Evolutionary conservation across 2,329 filamentous ascomycete genomes (phyloP), one percentile per base, ranked within the genome.

Genomic region (Ceratocystis ficicola): DNA sequence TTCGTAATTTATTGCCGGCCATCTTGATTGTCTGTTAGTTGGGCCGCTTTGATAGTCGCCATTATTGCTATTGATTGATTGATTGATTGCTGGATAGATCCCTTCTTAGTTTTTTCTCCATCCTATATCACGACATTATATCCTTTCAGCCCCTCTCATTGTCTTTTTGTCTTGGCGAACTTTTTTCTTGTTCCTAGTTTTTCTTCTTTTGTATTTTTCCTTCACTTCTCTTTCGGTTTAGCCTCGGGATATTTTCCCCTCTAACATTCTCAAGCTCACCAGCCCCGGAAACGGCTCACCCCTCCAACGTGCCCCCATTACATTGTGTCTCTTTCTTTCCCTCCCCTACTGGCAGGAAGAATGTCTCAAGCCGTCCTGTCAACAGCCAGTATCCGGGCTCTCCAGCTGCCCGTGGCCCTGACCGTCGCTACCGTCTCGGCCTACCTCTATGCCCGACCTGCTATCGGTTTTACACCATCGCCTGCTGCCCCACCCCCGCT

Each of bases 381-480:
- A 50, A 48, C 69, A 17, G 69, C 67, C 65, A 66, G 62, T 62
- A 62, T 67, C 52, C 60, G 61, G 63, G 62, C 66, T 36, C 46
- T 67, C 22, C 66, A 67, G n/a, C 44, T 67, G 63, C 68, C 41
- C 50, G 59, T 64, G 28, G 63, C 63, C n/a, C 44, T 67, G 15
- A 62, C 69, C 0, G 72, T 71, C 8, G 71, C 70, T 44, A 75
- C 75, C 17, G 72, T 75, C 64, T 74, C 72, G 17, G 73, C 75
- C 65, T 77, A 76, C 60, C 73, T 74, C 63, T 71, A 70, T 62
- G 73, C 72, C 59, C 70, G 70, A 12, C 71, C 73, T 32, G 67
- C 70, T 15, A 65, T 72, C 20, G 62, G 44, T n/a, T 66, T 68
- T n/a, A 68, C 36, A 30, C 52, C 69, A n/a, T 67, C 66, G 15